Conservation (phyloP, 2,329 filamentous ascomycete species). For the Aureobasidium sp. region DNA sequence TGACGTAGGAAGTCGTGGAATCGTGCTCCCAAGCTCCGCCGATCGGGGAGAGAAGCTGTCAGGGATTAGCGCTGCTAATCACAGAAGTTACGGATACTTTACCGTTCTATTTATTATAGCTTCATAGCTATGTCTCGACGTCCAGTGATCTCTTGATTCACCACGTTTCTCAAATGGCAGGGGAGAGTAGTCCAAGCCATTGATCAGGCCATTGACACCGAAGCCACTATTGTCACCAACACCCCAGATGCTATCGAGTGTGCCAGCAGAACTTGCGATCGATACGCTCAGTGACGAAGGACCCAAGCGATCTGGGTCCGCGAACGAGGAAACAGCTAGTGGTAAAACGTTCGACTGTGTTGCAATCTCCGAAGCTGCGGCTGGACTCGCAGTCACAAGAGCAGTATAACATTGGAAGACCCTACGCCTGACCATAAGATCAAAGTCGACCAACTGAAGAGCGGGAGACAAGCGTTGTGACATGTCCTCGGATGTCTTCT, state of each 20-base stretch:
- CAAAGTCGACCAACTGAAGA: slow-evolving; percentile 79
- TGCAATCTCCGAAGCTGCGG: slow-evolving; percentile 74
- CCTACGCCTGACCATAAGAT: slow-evolving; percentile 84
- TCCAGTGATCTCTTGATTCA: slow-evolving; percentile 22
- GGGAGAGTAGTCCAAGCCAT: slow-evolving; percentile 63
- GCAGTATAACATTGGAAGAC: slow-evolving; percentile 94
- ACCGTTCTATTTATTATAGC: slow-evolving; percentile 51
- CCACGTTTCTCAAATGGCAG: slow-evolving; percentile 51
- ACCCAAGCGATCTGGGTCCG: slow-evolving; percentile 81
- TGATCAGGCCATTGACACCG: slow-evolving; percentile 78
- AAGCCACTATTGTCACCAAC: slow-evolving; percentile 91
- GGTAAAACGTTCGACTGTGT: slow-evolving; percentile 88
- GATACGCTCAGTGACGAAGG: slow-evolving; percentile 79
- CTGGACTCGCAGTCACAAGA: slow-evolving; percentile 78
- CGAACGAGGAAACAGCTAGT: slow-evolving; percentile 81
- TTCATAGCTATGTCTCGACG: slow-evolving; percentile 48
- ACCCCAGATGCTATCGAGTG: slow-evolving; percentile 93
- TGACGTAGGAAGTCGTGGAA: slow-evolving; percentile 68
- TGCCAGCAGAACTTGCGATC: slow-evolving; percentile 81
- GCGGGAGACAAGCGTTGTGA: slow-evolving; percentile 75
- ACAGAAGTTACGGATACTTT: slow-evolving; percentile 7
- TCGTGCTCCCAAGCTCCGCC: slow-evolving; percentile 85
- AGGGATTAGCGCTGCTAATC: slow-evolving; percentile 11
- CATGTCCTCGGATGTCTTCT: slow-evolving; percentile 80
- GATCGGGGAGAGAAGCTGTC: slow-evolving; percentile 49